Evolutionary conservation across 345 rosid genomes (phyloP).

Genomic region (Hibiscus mutabilis): DNA sequence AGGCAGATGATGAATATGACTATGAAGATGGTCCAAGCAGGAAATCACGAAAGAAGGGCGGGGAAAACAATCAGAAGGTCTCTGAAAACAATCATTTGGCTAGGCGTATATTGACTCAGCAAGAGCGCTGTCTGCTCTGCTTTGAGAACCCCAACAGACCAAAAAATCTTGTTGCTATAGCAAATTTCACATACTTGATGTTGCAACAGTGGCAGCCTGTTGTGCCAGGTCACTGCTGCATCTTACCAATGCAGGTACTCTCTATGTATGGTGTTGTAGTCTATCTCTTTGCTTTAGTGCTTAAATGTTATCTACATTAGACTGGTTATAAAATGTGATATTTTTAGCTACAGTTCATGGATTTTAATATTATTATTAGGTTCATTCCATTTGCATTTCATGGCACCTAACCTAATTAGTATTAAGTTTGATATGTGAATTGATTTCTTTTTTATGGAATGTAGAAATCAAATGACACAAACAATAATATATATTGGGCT

Average conservation of each 20-base stretch:
- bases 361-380: neutral
- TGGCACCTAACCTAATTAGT: neutral
- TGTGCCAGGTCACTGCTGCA: conserved; percentile 88
- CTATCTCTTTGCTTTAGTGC: neutral
- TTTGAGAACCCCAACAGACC: conserved; percentile 88
- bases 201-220: conserved; percentile 70
- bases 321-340: neutral
- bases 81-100: conserved; percentile 36
- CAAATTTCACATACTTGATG: conserved; percentile 87
- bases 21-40: conserved; percentile 67
- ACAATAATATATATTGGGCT: neutral
- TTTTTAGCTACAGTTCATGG: neutral
- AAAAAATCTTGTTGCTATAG: conserved; percentile 82
- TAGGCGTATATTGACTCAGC: conserved; percentile 72
- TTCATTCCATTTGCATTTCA: neutral
- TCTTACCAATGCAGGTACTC: conserved; percentile 78
- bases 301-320: neutral
- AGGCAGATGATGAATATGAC: conserved; percentile 90
- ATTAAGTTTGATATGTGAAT: neutral
- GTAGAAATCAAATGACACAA: neutral
- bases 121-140: conserved; percentile 86
- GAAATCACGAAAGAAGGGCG: conserved; percentile 43
- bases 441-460: neutral
- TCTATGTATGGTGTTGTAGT: neutral
- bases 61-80: conserved; percentile 26